Evolutionary conservation across 2,329 filamentous ascomycete species (phyloP).

Genomic region (Zasmidium cellare): DNA sequence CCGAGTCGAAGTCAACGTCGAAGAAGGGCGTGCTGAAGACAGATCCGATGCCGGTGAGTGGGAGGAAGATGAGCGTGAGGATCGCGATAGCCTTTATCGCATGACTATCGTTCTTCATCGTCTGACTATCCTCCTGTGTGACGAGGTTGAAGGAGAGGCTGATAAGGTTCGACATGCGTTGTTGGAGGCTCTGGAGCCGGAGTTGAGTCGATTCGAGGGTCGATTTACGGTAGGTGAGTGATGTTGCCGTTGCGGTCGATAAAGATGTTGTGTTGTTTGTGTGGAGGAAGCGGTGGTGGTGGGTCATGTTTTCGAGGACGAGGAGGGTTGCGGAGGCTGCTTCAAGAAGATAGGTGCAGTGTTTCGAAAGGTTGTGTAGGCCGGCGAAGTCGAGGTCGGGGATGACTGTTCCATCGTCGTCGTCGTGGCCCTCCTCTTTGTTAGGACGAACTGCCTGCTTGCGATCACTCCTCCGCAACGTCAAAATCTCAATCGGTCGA

Average conservation of each 20-base stretch:
- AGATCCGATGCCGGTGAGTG: slow-evolving; percentile 11
- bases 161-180: slow-evolving; percentile 40
- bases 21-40: slow-evolving; percentile 19
- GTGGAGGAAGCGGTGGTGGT: slow-evolving; percentile 21
- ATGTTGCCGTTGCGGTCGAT: slow-evolving; percentile 11
- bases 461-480: slow-evolving; percentile 12
- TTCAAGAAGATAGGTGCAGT: slow-evolving; percentile 40
- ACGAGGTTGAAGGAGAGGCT: slow-evolving; percentile 42
- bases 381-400: slow-evolving; percentile 27
- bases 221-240: slow-evolving; percentile 31
- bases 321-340: slow-evolving; percentile 33
- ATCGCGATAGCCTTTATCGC: slow-evolving; percentile 44
- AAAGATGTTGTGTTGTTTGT: slow-evolving; percentile 1
- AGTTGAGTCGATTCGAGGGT: slow-evolving; percentile 38
- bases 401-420: slow-evolving; percentile 18
- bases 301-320: slow-evolving; percentile 30
- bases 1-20: slow-evolving; percentile 3
- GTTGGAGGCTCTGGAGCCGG: slow-evolving; percentile 37
- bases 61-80: slow-evolving; percentile 40
- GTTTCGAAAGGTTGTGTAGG: slow-evolving; percentile 42
- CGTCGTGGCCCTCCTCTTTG: slow-evolving; percentile 18
- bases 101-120: slow-evolving; percentile 37
- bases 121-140: slow-evolving; percentile 39
- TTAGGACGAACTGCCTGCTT: slow-evolving; percentile 8
- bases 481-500: slow-evolving; percentile 30